Evolutionary conservation across 352 stramenopile genomes (phyloP).

Genomic region (Phytophthora crassamura): DNA sequence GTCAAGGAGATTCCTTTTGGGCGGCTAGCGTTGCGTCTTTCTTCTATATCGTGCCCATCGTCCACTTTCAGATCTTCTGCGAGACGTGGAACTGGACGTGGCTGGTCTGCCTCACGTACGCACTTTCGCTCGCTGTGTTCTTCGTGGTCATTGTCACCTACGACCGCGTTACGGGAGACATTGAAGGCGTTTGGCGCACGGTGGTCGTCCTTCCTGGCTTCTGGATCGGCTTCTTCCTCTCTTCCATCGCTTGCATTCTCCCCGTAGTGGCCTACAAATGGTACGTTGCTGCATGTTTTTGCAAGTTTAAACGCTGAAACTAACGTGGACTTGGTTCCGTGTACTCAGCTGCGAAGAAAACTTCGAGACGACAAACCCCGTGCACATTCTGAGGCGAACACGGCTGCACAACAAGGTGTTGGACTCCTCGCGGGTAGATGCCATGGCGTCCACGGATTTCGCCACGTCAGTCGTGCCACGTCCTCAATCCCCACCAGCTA

Average conservation of each 20-base stretch:
- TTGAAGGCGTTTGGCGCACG: constrained; percentile 58
- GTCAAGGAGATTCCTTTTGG: constrained; percentile 78
- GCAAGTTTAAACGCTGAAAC: background rate
- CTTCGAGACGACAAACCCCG: constrained; percentile 72
- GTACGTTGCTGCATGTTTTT: constrained; percentile 33
- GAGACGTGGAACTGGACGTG: constrained; percentile 86
- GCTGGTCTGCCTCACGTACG: constrained; percentile 49
- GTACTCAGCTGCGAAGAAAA: constrained; percentile 71
- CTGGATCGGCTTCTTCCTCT: constrained; percentile 68
- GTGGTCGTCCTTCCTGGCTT: constrained; percentile 50
- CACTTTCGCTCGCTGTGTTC: constrained; percentile 58
- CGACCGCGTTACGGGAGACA: constrained; percentile 51
- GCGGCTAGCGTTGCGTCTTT: constrained; percentile 92
- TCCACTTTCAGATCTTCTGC: constrained; percentile 89
- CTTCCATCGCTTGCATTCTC: constrained; percentile 50
- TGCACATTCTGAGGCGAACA: constrained; percentile 78
- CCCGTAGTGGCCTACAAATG: constrained; percentile 75
- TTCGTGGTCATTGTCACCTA: constrained; percentile 58
- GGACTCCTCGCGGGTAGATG: constrained; percentile 52
- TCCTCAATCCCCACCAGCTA: constrained; percentile 9
- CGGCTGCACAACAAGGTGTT: constrained; percentile 79
- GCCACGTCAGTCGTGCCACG: constrained; percentile 27
- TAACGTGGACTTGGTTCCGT: background rate
- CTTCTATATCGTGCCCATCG: constrained; percentile 93
- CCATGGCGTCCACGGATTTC: constrained; percentile 17